Evolutionary conservation across 305 asterid genomes (phyloP), one percentile per base, ranked within the genome.

Genomic region (Fraxinus latifolia): DNA sequence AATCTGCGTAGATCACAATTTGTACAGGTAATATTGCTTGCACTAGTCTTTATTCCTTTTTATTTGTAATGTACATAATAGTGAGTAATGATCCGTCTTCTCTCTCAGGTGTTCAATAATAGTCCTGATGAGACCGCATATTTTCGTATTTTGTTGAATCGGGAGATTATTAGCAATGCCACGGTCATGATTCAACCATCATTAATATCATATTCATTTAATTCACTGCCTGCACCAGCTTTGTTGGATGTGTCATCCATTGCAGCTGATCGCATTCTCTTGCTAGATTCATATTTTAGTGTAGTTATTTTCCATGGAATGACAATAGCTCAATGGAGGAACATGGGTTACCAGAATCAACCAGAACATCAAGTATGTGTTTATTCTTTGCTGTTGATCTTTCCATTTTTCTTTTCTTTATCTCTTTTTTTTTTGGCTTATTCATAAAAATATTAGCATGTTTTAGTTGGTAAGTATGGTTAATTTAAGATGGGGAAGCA

Each of bases 81-180:
- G 11, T 32, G 39, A 70, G 1, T 70, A 70, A 70, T 29, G 75
- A 70, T 23, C 75, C 23, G 32, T 34, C 82, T 68, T 60, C 14
- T 82, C 55, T 81, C 34, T 65, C 85, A 96, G 99, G 99, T 93
- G 78, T 96, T 96, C 81, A 96, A 96, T 84, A 96, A 94, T 82
- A 96, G 99, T 86, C 99, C 99, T 15, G 99, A 96, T 72, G 99
- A 96, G 90, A 94, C 99, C 0, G 98, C 99, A 86, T 96, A 93
- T 85, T 96, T 96, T 91, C 98, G 98, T 85, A 92, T 94, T 82
- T 86, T 92, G 89, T 89, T 96, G 88, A 96, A 96, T 85, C 93
- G 98, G 85, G 98, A 96, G 89, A 86, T 90, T 75, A 91, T 96
- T 86, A 91, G 90, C 95, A 96, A 96, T 82, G 96, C 98, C 79